These are phyloP conservation scores for Populus ilicifolia DNA, from an alignment of 345 rosid species.

Conservation along the genomic window DNA sequence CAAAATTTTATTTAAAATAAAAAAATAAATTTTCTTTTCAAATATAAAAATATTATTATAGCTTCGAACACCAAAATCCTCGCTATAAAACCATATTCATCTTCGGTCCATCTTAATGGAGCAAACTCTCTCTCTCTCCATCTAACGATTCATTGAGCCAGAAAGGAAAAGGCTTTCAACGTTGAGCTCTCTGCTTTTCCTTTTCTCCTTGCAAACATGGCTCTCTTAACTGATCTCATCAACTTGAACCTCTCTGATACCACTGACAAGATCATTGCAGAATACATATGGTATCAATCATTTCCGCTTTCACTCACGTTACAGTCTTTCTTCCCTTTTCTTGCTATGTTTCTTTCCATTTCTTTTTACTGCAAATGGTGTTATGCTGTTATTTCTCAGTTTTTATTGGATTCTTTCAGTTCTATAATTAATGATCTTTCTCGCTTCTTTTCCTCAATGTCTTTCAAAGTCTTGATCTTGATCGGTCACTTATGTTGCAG, in stretches of 20 bases:
- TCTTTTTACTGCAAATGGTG: background rate
- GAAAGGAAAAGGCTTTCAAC: background rate
- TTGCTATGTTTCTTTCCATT: background rate
- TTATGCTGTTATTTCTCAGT: background rate
- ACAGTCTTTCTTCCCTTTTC: background rate
- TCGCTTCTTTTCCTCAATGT: too few species aligned
- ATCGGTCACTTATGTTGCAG: background rate
- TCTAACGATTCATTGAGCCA: background rate
- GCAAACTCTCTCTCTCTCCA: background rate
- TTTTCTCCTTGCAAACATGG: constrained; percentile 3
- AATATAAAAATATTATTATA: background rate
- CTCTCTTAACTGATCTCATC: constrained; percentile 21
- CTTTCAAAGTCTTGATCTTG: background rate
- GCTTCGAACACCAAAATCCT: background rate
- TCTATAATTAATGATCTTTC: background rate
- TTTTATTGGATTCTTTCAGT: background rate
- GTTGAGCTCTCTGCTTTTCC: background rate
- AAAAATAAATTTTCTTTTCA: too few species aligned
- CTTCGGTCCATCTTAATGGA: background rate
- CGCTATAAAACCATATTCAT: background rate
- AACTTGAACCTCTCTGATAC: constrained; percentile 22
- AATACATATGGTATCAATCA: constrained; percentile 21
- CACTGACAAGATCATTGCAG: constrained; percentile 24
- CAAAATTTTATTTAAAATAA: too few species aligned
- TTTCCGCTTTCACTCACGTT: background rate